phyloP scores from a whole-genome alignment of 2,329 filamentous ascomycete species.

The Diplodia corticola region DNA sequence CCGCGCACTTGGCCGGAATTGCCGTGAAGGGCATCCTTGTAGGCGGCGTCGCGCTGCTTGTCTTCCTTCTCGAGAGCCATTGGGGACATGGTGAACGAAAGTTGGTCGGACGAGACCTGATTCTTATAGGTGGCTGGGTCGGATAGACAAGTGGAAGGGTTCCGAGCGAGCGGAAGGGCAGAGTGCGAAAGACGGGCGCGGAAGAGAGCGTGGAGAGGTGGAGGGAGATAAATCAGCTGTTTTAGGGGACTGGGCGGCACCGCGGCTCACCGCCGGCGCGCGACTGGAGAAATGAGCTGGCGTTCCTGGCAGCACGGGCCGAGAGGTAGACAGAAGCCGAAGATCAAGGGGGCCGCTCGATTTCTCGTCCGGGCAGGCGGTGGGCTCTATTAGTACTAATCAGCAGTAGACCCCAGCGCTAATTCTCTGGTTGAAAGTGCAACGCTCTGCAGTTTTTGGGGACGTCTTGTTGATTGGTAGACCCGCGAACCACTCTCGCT shows the following conservation, averaged over 20 bases:
- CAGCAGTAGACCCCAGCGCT: neutral
- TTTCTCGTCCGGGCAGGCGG: neutral
- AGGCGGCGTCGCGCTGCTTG: slow-evolving; percentile 80
- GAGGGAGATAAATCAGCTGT: slow-evolving; percentile 21
- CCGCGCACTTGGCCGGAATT: slow-evolving; percentile 68
- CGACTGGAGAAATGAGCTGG: slow-evolving; percentile 19
- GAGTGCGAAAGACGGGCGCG: slow-evolving; percentile 1
- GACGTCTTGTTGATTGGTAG: neutral
- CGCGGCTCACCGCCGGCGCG: slow-evolving; percentile 18
- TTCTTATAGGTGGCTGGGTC: slow-evolving; percentile 9
- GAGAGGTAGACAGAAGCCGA: neutral
- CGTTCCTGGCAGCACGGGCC: slow-evolving; percentile 17
- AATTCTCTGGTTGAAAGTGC: neutral
- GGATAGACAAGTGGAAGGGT: slow-evolving; percentile 1
- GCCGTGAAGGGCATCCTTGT: slow-evolving; percentile 86
- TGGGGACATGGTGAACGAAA: slow-evolving; percentile 50
- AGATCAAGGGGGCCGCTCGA: neutral
- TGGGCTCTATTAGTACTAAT: neutral
- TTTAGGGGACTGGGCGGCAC: slow-evolving; percentile 17
- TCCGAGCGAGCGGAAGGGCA: slow-evolving; percentile 5
- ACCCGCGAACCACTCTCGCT: no score
- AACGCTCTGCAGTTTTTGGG: neutral
- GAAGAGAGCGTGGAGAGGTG: slow-evolving; percentile 17
- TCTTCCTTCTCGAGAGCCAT: slow-evolving; percentile 75
- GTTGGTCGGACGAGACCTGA: neutral